Base-by-base conservation (phyloP, 1,284 basidiomycete species). In the Tetrapyrgos nigripes region DNA sequence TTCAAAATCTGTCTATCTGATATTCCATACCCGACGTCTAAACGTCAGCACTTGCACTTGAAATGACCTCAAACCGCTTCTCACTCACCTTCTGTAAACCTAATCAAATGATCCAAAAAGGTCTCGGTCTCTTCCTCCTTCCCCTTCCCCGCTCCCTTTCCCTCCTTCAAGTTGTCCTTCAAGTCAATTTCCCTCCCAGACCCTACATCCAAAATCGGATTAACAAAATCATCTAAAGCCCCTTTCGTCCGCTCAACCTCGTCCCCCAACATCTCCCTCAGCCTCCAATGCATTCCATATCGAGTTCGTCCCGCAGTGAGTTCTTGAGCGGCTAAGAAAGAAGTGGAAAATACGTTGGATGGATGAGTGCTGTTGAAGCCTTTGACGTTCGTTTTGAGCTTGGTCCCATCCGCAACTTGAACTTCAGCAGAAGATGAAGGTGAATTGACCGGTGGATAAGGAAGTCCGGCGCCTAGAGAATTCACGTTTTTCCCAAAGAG, bases 231-330 rank as follows among this genome's bases (percentile, higher is more conserved):
- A 35, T 78, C 64, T 13, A 83, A 71, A n/a, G 77, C 63, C 28
- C 62, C 58, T 60, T 73, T 72, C 24, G 66, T 60, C 46, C 67
- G 66, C 48, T 62, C 57, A 13, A 77, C 70, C 43, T 70, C 70
- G 63, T 83, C 78, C 43, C 64, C 61, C 68, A 72, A 77, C 23
- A 82, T 75, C 56, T 83, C 80, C 2, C 57, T 57, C 29, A 81
- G 64, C 4, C 77, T 78, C 81, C 81, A 83, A 11, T 68, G 60
- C 4, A 47, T 50, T 1, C 72, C 74, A 24, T 54, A 65, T 10
- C 71, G 59, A 3, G 62, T 49, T 11, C 83, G 74, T 23, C 58
- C 49, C 1, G 76, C 64, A 1, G 76, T 69, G 2, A 66, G 60
- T 4, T 61, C 44, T 62, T 82, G 78, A 0, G 75, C 80, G n/a